Percentiles rank a stretch among this genome's conserved stretches.
These are phyloP conservation scores for Sporisorium sorghi DNA, from an alignment of 1,284 basidiomycete genomes.

Conservation along the genomic window DNA sequence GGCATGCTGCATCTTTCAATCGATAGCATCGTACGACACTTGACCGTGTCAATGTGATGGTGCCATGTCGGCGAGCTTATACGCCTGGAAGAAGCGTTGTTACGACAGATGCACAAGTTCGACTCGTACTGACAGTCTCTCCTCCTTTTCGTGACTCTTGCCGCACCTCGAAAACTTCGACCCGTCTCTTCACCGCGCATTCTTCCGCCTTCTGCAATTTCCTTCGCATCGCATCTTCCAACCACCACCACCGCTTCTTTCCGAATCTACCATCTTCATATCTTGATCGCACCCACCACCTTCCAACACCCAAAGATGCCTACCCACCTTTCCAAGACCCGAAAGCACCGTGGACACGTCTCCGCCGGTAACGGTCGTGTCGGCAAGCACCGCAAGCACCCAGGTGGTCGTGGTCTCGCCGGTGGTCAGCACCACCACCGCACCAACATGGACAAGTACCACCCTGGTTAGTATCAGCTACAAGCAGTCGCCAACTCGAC, in stretches of 20 bases:
- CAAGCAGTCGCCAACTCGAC: not conserved
- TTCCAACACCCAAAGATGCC: conserved; percentile 76
- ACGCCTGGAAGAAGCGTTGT: not conserved
- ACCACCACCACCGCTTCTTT: not conserved
- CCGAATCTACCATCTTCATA: not conserved
- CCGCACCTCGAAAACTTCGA: not conserved
- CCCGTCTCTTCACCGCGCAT: not conserved
- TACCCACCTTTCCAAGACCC: conserved; percentile 92
- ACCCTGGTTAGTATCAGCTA: conserved; percentile 62
- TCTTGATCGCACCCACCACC: conserved; percentile 7
- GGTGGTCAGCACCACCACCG: conserved; percentile 99
- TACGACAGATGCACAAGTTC: not conserved
- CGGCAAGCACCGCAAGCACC: conserved; percentile 99
- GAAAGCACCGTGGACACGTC: conserved; percentile 88
- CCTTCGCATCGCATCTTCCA: conserved; percentile 1
- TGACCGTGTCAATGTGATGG: not conserved
- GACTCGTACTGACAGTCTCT: conserved; percentile 25
- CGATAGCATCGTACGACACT: not conserved
- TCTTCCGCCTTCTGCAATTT: not conserved
- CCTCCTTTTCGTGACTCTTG: not conserved
- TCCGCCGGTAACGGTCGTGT: conserved; percentile 96
- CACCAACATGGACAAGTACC: conserved; percentile 71
- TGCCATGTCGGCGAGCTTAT: conserved; percentile 8
- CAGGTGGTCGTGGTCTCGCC: conserved; percentile 99
- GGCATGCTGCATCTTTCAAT: too few relatives aligned